Evolutionary conservation across 257 asterid species (phyloP), one percentile per base, ranked within the genome.

Genomic region (Capsicum pubescens): DNA sequence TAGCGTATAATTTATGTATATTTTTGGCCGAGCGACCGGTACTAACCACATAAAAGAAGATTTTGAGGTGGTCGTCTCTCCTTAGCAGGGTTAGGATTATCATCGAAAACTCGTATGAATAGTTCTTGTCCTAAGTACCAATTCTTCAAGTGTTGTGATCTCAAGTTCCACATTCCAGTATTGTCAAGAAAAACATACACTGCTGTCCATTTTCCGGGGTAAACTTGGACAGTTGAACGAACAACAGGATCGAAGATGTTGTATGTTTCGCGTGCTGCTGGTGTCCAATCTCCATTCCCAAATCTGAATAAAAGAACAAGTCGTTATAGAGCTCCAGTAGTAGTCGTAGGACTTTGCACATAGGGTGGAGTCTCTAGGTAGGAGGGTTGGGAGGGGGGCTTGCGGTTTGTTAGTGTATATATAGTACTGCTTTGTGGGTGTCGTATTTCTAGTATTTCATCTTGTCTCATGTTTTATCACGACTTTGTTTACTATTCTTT

Each of bases 261-360:
- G 70, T 89, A 91, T 0, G 79, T 71, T 5, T 54, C 77, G 1
- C 92, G 87, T 15, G 88, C 87, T 46, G 54, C 89, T 0, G 85
- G 87, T 44, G 85, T 84, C 92, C 92, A 91, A 21, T 88, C 91
- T 69, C 93, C 93, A 26, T 81, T 79, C 2, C 93, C 93, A 55
- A 86, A 91, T 76, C 91, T 91, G 56, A 78, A 15, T 14, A 0
- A 46, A 71, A 8, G 3, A 50, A 13, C 32, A 26, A 26, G 2
- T n/a, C 3, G 7, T 48, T 76, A 14, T 10, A 8, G 6, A 8
- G 81, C 26, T 76, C 48, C 3, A 9, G 36, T 83, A 26, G 32
- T 26, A 26, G 32, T 26, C 32, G 32, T 26, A 26, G 32, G 32
- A 26, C 32, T 26, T 26, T 26, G 32, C 32, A 26, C 32, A 26